Conservation (phyloP, 495 filamentous ascomycete species). For the Peziza echinospora region DNA sequence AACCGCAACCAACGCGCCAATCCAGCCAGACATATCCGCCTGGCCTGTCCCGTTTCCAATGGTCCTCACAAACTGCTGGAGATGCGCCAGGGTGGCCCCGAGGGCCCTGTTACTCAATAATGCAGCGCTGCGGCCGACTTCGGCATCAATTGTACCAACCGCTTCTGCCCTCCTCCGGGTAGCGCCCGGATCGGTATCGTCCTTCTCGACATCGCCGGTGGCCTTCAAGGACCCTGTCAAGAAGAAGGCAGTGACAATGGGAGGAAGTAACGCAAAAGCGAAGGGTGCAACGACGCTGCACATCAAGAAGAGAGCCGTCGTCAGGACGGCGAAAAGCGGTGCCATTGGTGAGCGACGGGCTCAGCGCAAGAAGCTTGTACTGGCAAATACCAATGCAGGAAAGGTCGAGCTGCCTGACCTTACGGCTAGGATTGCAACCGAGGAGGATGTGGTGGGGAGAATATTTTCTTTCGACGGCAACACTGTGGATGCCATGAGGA, state of each 20-base stretch:
- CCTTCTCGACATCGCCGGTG: conserved; percentile 26
- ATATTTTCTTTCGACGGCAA: conserved; percentile 48
- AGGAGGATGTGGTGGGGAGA: conserved; percentile 33
- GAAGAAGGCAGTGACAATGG: neutral
- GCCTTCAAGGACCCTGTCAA: conserved; percentile 15
- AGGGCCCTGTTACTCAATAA: neutral
- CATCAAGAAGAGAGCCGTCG: conserved; percentile 26
- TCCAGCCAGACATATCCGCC: neutral
- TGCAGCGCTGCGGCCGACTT: neutral
- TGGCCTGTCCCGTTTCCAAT: conserved; percentile 25
- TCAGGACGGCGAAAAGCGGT: conserved; percentile 30
- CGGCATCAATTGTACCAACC: neutral
- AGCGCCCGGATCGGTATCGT: conserved; percentile 20
- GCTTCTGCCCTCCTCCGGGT: neutral
- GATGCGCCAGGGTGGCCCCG: conserved; percentile 24
- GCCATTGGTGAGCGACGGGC: conserved; percentile 63
- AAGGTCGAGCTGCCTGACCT: conserved; percentile 41
- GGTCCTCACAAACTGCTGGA: conserved; percentile 46
- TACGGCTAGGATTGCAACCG: conserved; percentile 25
- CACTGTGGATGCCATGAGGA: conserved; percentile 50
- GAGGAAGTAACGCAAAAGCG: neutral
- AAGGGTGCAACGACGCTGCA: conserved; percentile 9
- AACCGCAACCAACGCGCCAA: neutral
- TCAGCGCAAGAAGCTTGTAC: conserved; percentile 62
- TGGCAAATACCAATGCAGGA: conserved; percentile 84